Percentiles rank a stretch among this genome's conserved stretches.
These are phyloP conservation scores for Niebla homalea DNA, from an alignment of 495 filamentous ascomycete species.

Conservation along the genomic window DNA sequence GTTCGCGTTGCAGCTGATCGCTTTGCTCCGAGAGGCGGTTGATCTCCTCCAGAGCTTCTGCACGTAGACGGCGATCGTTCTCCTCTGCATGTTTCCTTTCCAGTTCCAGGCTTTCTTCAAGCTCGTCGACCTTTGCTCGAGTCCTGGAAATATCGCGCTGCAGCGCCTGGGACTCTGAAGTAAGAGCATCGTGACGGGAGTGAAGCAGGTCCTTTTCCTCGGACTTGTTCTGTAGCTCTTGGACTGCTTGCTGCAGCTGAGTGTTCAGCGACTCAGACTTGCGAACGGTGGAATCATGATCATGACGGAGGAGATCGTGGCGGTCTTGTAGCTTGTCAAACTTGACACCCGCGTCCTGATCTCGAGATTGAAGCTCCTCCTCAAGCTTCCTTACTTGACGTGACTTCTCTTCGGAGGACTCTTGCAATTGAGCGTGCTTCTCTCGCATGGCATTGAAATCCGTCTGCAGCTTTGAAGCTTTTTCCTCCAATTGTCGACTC, in stretches of 20 bases:
- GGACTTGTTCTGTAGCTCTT: constrained; percentile 39
- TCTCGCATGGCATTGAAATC: constrained; percentile 48
- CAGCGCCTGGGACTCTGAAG: constrained; percentile 50
- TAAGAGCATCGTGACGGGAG: constrained; percentile 54
- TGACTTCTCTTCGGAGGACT: constrained; percentile 38
- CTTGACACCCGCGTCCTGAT: constrained; percentile 28
- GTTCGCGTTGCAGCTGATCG: constrained; percentile 52
- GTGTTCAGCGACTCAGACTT: constrained; percentile 28
- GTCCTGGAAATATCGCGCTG: constrained; percentile 50
- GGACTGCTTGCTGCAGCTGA: constrained; percentile 37
- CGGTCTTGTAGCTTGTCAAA: constrained; percentile 32
- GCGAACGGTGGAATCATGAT: constrained; percentile 24
- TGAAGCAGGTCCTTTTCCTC: constrained; percentile 64
- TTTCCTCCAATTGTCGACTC: constrained; percentile 62
- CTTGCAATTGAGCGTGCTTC: constrained; percentile 38
- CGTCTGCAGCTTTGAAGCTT: constrained; percentile 47
- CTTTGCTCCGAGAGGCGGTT: constrained; percentile 53
- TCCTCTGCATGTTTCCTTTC: constrained; percentile 46
- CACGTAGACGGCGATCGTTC: constrained; percentile 40
- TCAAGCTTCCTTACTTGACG: constrained; percentile 26
- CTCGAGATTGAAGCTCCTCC: constrained; percentile 29
- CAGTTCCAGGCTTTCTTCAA: constrained; percentile 42
- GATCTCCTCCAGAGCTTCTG: constrained; percentile 50
- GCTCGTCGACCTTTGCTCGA: constrained; percentile 40
- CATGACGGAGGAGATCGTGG: constrained; percentile 26